Evolutionary conservation across 768 basidiomycete genomes (phyloP), one percentile per base, ranked within the genome.

Genomic region (Lentinula sp.): DNA sequence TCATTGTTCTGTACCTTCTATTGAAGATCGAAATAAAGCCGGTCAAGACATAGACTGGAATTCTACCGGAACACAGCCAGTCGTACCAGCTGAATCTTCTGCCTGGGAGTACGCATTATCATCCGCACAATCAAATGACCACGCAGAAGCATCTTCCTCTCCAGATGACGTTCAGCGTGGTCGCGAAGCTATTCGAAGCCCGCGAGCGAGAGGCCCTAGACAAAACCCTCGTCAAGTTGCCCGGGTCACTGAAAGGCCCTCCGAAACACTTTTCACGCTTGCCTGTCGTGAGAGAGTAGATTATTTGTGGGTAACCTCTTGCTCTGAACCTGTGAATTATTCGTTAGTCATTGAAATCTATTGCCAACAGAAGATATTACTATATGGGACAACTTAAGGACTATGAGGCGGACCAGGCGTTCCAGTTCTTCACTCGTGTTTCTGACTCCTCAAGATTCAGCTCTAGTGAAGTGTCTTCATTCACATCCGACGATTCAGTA

Each of bases 271-370:
- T 20, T 56, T 56, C 55, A 56, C 12, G 13, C 41, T 56, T 42
- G 55, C 55, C 41, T 56, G 55, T 43, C 55, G 55, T 6, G 55
- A 56, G 39, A 56, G 39, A 56, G 39, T 56, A 6, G 55, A 56
- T 56, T 42, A 56, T 43, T 13, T 56, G 55, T 56, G 37, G 43
- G 55, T 43, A 3, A 6, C 55, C 7, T 56, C 12, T 10, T 13
- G 4, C 13, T 28, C 23, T 20, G 16, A 9, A 20, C 53, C 9
- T 12, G 12, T 4, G 2, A 54, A 6, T 15, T 23, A 15, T 6
- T 43, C 13, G 18, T n/a, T n/a, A 32, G 28, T 23, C 23, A 50
- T 50, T 8, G 12, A 32, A 2, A 28, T 28, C 32, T 50, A 32
- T 23, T 33, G 20, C 28, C 37, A 42, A 20, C 39, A 56, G 55